phyloP scores from a whole-genome alignment of 306 rosid species.

The Cucumis sativus region DNA sequence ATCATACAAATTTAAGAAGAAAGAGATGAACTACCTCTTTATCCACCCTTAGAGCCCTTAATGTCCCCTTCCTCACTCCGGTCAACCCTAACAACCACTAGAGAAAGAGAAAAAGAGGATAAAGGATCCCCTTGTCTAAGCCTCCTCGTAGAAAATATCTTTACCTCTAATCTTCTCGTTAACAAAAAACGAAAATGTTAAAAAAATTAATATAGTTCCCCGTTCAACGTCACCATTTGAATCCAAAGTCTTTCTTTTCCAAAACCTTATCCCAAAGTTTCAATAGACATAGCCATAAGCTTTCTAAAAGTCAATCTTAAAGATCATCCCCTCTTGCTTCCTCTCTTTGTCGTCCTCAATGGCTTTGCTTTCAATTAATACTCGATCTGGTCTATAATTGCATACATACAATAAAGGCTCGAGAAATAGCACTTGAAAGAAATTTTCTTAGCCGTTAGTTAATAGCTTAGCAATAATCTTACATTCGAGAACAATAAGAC shows the following conservation, averaged over 20 bases:
- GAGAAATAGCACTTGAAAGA: neutral
- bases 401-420: neutral
- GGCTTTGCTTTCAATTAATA: neutral
- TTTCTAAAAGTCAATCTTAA: neutral
- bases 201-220: neutral
- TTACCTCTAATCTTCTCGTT: neutral
- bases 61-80: neutral
- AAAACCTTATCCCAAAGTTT: neutral
- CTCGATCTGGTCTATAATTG: neutral
- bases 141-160: neutral
- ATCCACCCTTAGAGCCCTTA: neutral
- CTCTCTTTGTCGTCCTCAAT: neutral
- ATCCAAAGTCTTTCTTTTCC: neutral
- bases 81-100: neutral
- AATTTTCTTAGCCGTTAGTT: neutral
- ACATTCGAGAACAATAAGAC: too few species aligned
- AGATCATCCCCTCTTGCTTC: neutral
- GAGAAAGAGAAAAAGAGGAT: neutral
- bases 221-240: neutral
- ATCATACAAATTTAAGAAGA: too few species aligned
- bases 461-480: too few species aligned
- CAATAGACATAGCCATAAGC: neutral
- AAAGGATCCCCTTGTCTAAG: neutral
- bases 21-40: too few species aligned
- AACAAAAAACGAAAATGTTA: neutral